These are phyloP conservation scores for Porodaedalea pini DNA, from an alignment of 1,284 basidiomycete genomes.

Conservation along the genomic window DNA sequence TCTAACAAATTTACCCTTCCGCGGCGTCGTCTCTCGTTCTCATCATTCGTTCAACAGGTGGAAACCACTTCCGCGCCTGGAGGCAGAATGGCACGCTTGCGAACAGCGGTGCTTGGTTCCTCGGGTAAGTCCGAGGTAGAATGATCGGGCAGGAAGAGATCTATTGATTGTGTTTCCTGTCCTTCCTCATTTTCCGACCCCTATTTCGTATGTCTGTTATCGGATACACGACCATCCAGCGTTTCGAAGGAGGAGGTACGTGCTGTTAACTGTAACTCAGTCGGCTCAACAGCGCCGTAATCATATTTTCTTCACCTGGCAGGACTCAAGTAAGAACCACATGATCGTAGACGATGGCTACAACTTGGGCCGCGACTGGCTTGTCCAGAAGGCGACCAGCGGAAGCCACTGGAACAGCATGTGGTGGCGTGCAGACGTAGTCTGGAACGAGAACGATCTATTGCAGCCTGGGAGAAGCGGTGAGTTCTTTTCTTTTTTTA, in stretches of 20 bases:
- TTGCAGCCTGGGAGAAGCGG: constrained; percentile 63
- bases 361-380: constrained; percentile 71
- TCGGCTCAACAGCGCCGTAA: neutral
- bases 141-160: neutral
- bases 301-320: neutral
- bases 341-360: constrained; percentile 73
- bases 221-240: constrained; percentile 32
- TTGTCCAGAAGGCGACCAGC: constrained; percentile 60
- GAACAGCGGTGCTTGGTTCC: constrained; percentile 45
- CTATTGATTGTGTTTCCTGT: neutral
- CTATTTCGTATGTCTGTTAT: neutral
- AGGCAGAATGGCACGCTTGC: constrained; percentile 43
- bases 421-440: constrained; percentile 70
- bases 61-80: constrained; percentile 48
- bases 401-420: constrained; percentile 59
- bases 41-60: constrained; percentile 28
- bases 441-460: constrained; percentile 61
- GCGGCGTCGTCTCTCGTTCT: neutral
- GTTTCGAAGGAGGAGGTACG: constrained; percentile 68
- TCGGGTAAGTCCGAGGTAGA: constrained; percentile 38
- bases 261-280: neutral
- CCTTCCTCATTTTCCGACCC: too few species aligned
- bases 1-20: neutral
- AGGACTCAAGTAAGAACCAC: constrained; percentile 65
- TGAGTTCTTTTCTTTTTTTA: constrained; percentile 30